Base-by-base conservation (phyloP, 805 yeast genomes). In the Cyberlindnera misumaiensis region DNA sequence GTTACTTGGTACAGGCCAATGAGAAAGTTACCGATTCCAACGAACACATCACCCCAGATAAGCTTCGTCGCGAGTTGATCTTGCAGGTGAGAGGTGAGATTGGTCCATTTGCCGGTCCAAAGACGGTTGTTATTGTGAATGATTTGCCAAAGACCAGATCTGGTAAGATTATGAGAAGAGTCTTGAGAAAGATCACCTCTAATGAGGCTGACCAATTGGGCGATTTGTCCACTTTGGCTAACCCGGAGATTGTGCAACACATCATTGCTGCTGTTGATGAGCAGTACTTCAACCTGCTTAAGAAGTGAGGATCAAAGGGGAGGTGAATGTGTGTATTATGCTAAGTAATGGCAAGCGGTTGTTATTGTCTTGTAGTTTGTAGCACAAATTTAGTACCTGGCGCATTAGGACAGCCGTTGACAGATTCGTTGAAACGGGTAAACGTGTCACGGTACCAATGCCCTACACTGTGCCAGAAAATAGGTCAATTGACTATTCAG, bases 81-180 rank as follows among this genome's bases (percentile, higher is more conserved):
- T 67, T 88, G 64, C 86, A 87, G 45, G 96, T 93, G 36, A 78
- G 98, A 64, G 83, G 85, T 61, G 87, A 83, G 56, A 88, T 88
- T 62, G 96, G 96, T 32, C 79, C 79, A 32, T 87, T 59, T 39
- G 98, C 98, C 15, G 95, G 97, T 41, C 98, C 98, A 58, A 89
- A 89, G 65, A 69, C 80, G 36, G 80, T 89, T 42, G 69, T 82
- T 52, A 67, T 89, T 43, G 95, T 90, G 40, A 81, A 78, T 44
- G 97, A 93, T 59, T 76, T 93, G 63, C 98, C 98, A 66, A 93
- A 90, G 76, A 93, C 98, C 17, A 80, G 98, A 69, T 87, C 96
- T 10, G 98, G 98, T 53, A 93, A 93, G 74, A 90, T 93, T 59
- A 90, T 93, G 95, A 84, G 98, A 73, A 85, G 98, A 71, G 83